These are phyloP conservation scores for Arthromyces matolae DNA, from an alignment of 768 basidiomycete species.

Conservation along the genomic window DNA sequence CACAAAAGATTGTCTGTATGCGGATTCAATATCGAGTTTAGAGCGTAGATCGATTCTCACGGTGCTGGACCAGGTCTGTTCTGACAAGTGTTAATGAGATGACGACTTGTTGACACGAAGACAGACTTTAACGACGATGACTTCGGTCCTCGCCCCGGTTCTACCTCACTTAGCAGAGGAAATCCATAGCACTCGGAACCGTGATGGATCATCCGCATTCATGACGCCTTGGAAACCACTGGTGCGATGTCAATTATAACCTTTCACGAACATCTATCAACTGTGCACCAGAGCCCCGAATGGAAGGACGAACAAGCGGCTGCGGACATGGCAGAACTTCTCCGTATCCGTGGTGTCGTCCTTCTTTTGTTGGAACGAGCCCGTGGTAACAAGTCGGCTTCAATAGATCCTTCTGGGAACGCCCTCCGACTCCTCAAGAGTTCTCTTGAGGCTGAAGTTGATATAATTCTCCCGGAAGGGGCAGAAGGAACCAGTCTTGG, in stretches of 20 bases:
- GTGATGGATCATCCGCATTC: conserved; percentile 59
- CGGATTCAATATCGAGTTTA: conserved; percentile 45
- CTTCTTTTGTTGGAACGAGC: conserved; percentile 74
- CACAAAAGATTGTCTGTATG: conserved; percentile 87
- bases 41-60: conserved; percentile 65
- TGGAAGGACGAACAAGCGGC: conserved; percentile 63
- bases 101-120: not conserved
- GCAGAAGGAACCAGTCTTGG: conserved; percentile 22
- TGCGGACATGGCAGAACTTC: conserved; percentile 58
- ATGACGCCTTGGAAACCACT: conserved; percentile 62
- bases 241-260: conserved; percentile 37
- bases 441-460: conserved; percentile 74
- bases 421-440: conserved; percentile 53
- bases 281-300: conserved; percentile 38
- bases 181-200: conserved; percentile 50
- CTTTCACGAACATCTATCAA: not conserved
- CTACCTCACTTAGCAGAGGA: conserved; percentile 92
- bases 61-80: conserved; percentile 61
- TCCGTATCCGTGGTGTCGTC: conserved; percentile 58
- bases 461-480: conserved; percentile 50
- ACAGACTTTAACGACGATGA: conserved; percentile 68
- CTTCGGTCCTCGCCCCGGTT: conserved; percentile 75
- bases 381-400: conserved; percentile 64
- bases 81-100: conserved; percentile 6
- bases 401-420: not conserved